Percentiles rank a stretch among this genome's conserved stretches.
phyloP scores from a whole-genome alignment of 257 asterid genomes.

The Scutellaria barbata region DNA sequence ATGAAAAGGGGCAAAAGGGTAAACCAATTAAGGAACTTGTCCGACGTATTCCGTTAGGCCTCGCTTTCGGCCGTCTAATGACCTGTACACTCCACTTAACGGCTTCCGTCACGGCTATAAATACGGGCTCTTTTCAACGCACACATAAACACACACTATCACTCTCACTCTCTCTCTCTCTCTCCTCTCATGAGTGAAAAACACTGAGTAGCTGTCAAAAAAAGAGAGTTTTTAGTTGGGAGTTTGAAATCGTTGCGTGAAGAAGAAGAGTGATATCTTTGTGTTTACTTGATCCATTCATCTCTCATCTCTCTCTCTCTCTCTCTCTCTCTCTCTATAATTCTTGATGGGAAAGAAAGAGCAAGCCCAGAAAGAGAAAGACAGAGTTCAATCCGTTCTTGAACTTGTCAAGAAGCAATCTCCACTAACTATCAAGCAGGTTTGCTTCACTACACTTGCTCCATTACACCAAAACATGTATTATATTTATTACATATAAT shows the following conservation, averaged over 20 bases:
- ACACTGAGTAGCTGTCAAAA: constrained; percentile 29
- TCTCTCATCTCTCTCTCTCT: not conserved
- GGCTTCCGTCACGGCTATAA: constrained; percentile 64
- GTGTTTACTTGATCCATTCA: constrained; percentile 48
- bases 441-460: constrained; percentile 7
- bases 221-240: not conserved
- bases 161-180: constrained; percentile 34
- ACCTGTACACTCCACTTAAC: constrained; percentile 36
- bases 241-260: constrained; percentile 77
- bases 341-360: constrained; percentile 72
- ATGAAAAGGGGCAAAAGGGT: constrained; percentile 37
- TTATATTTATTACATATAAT: too few species aligned
- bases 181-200: constrained; percentile 31
- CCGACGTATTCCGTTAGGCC: constrained; percentile 66
- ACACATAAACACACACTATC: constrained; percentile 27
- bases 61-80: constrained; percentile 53
- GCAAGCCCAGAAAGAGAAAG: constrained; percentile 61
- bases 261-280: constrained; percentile 64
- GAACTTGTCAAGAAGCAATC: constrained; percentile 73
- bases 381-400: constrained; percentile 68
- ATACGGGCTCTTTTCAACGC: constrained; percentile 44
- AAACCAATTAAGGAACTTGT: constrained; percentile 40
- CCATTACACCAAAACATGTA: too few species aligned
- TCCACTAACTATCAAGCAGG: constrained; percentile 88
- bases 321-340: not conserved